Percentiles rank a stretch among this genome's conserved stretches.
phyloP scores from a whole-genome alignment of 179 eudicot species.

The Spinacia oleracea region DNA sequence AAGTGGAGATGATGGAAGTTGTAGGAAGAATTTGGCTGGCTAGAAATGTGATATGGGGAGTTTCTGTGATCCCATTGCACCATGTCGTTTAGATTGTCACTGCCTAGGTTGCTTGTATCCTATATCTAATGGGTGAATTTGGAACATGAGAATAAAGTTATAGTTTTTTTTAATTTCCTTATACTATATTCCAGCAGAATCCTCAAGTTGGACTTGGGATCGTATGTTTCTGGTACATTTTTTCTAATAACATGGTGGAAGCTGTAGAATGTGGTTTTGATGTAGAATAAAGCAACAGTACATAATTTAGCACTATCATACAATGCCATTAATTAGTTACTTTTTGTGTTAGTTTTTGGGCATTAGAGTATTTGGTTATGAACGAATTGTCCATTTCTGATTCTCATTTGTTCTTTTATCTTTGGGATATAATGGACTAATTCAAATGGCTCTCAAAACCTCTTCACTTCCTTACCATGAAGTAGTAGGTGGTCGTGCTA shows the following conservation, averaged over 20 bases:
- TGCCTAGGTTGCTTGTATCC: not conserved
- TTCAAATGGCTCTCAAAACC: too few species aligned
- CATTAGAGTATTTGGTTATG: not conserved
- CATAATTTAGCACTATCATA: not conserved
- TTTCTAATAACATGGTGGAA: not conserved
- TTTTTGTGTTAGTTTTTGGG: not conserved
- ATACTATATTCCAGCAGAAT: not conserved
- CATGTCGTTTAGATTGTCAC: not conserved
- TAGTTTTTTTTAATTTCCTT: not conserved
- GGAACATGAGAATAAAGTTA: not conserved
- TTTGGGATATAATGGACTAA: too few species aligned
- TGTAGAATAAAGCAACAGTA: not conserved
- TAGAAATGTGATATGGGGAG: not conserved
- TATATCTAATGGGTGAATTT: not conserved
- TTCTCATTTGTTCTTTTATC: too few species aligned
- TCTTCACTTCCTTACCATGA: too few species aligned
- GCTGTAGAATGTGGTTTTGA: not conserved
- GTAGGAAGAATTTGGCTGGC: not conserved
- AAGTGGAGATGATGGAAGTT: not conserved
- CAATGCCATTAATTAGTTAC: not conserved
- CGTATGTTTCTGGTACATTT: not conserved
- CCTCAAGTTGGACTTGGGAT: not conserved
- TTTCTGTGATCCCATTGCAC: not conserved
- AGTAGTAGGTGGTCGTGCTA: too few species aligned
- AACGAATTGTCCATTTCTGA: too few species aligned